Base-by-base conservation (phyloP, 139 green algal genomes). In the Micractinium sp. region DNA sequence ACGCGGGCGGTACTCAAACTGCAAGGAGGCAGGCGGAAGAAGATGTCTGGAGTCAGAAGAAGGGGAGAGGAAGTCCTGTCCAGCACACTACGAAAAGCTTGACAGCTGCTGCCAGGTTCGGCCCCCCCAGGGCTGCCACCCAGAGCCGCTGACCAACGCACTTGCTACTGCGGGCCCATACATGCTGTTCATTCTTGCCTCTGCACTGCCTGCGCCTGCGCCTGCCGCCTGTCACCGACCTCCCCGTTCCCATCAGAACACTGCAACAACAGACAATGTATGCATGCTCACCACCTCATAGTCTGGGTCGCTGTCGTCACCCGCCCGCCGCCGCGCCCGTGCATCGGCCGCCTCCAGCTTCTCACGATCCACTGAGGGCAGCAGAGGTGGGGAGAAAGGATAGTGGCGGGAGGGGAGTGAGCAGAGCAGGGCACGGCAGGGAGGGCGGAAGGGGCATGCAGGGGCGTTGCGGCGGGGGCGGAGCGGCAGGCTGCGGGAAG, bases 301-400 rank as follows among this genome's bases (percentile, higher is more conserved):
- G 81, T 91, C 86, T 23, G 86, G 85, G 88, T 92, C 89, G 74
- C 80, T 89, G 39, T 90, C 89, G 53, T 85, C 85, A 33, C 78
- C 87, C 12, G 33, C 83, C 66, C 83, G 83, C 79, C 60, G 77
- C 69, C 79, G 79, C 5, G 63, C 74, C 38, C 75, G 7, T 35
- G 82, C 29, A 33, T 29, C 89, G 38, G 76, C 69, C 33, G 23
- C 60, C 82, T 88, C 75, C 79, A 84, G 35, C 25, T 81, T 60
- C 78, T 85, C 79, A 25, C 56, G 60, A 39, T 88, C 39, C 1
- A 77, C 63, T 73, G 39, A 9, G 15, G 56, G 29, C 20, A 38
- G 15, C 2, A 22, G 25, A 39, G 29, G 0, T 41, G 75, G 36
- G 35, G 36, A 33, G 35, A 19, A 19, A 36, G 31, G 15, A 19